Base-by-base conservation (phyloP, 192 early-diverging fungal species). In the Bifiguratus adelaidae region DNA sequence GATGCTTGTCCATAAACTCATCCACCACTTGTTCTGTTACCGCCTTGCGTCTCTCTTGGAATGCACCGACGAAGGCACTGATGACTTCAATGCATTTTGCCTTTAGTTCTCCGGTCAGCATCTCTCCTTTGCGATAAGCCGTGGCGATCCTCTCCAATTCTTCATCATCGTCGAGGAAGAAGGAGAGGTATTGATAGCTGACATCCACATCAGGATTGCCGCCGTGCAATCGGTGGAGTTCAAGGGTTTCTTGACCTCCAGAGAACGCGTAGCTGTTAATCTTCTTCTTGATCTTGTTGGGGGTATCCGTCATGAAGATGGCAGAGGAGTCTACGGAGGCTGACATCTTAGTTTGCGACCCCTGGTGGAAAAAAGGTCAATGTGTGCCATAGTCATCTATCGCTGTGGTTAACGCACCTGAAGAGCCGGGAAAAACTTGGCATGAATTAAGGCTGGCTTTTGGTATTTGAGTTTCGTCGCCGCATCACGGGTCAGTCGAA, bases 121-220 rank as follows among this genome's bases (percentile, higher is more conserved):
- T 61, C 30, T 82, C 85, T 44, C 95, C 95, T 44, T 77, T 75
- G 27, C 74, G 68, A 64, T 98, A 98, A 22, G 60, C 30, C 66
- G 65, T 68, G 19, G 82, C 64, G 49, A 95, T 76, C 15, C 56
- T 52, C 0, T 48, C 70, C 22, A 98, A 54, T 67, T 92, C 92
- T 29, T 72, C 85, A 70, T 98, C 95, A 63, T 94, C 89, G 0
- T 98, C 90, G 44, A 94, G 58, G 65, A 98, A 94, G 81, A 94
- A 91, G 13, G 73, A 77, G 47, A 98, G 62, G 57, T 94, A 98
- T 66, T 92, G 92, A 73, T 86, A 98, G 4, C 84, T 52, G 9
- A 98, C 88, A 60, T 98, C 95, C n/a, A 96, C 84, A 23, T 98
- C 95, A 23, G 84, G 78, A 58, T 96, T 80, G 21, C 93, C 92